Percentiles rank a stretch among this genome's conserved stretches.
phyloP scores from a whole-genome alignment of 225 moss, liverwort and hornwort species.

The Ulota crispa region DNA sequence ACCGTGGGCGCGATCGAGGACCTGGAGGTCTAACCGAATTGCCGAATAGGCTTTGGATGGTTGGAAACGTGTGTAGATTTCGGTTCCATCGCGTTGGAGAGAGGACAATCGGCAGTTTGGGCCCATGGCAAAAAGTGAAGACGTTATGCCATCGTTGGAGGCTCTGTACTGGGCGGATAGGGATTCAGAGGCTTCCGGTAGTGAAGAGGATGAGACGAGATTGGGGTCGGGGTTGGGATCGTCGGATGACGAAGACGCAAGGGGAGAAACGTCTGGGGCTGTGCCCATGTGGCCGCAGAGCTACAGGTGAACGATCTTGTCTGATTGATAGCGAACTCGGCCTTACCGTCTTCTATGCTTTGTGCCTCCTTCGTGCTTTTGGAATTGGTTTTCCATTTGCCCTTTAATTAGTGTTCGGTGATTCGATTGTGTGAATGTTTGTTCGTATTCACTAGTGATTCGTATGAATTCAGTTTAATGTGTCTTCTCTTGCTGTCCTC shows the following conservation, averaged over 20 bases:
- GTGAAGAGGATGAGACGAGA: conserved; percentile 32
- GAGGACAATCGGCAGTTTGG: neutral
- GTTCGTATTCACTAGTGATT: neutral
- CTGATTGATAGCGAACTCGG: neutral
- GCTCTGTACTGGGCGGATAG: conserved; percentile 35
- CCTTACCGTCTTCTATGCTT: neutral
- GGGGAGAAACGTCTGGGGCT: conserved; percentile 25
- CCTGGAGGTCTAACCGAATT: neutral
- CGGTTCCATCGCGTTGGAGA: no score
- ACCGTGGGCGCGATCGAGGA: no score
- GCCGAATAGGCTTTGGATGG: neutral
- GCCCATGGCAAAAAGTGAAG: neutral
- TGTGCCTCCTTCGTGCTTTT: neutral
- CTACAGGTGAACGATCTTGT: conserved; percentile 36
- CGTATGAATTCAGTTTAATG: neutral
- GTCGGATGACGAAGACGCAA: conserved; percentile 13
- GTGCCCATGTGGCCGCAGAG: conserved; percentile 60
- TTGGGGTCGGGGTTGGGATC: conserved; percentile 30
- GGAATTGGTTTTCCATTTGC: neutral
- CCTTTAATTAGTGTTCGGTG: neutral
- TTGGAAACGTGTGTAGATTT: neutral
- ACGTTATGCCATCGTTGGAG: conserved; percentile 39
- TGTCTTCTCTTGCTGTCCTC: neutral
- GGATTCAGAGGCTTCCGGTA: conserved; percentile 34
- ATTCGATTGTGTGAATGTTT: neutral